Evolutionary conservation across 2,329 filamentous ascomycete species (phyloP), one percentile per base, ranked within the genome.

Genomic region (Diaporthe citriasiana): DNA sequence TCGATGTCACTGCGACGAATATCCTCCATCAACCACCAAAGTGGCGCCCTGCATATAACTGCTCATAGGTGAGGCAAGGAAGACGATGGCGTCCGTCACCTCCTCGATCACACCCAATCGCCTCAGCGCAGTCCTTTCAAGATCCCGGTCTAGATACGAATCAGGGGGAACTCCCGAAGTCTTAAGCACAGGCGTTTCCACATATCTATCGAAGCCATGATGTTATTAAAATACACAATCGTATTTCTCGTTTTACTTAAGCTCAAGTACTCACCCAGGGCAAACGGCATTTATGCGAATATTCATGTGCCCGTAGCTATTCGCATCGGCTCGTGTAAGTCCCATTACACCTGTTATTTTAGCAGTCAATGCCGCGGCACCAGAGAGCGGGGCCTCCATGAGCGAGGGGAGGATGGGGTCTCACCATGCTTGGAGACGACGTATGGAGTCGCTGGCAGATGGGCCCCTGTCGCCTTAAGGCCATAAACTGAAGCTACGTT

Each of bases 401-500:
- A 13, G 27, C 13, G 12, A 7, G 27, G 1, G 22, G 22, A 35
- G 27, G 19, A 35, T 2, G 6, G 15, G 27, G 22, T 38, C 60
- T 66, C 45, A 77, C 85, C 88, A 78, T 90, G 88, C 79, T 90
- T 91, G 59, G 86, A 83, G 0, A 87, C 82, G 4, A 84, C 78
- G 77, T 90, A 91, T 25, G 87, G 84, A 1, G 84, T 86, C 22
- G 85, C 82, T 10, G 82, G 78, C 55, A 85, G 80, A 35, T 75
- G 71, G 10, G 74, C 78, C n/a, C 78, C 77, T 2, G 84, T 79
- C 2, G 83, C 85, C 9, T 88, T 81, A 25, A 88, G 71, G 17
- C 87, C 88, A 69, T 86, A 86, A 81, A 90, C 87, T 50, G 85
- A 88, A 1, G 88, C 83, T 3, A 88, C 83, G 76, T 91, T 90